Base-by-base conservation (phyloP, 2,329 filamentous ascomycete species). In the Diaporthe caulivora region DNA sequence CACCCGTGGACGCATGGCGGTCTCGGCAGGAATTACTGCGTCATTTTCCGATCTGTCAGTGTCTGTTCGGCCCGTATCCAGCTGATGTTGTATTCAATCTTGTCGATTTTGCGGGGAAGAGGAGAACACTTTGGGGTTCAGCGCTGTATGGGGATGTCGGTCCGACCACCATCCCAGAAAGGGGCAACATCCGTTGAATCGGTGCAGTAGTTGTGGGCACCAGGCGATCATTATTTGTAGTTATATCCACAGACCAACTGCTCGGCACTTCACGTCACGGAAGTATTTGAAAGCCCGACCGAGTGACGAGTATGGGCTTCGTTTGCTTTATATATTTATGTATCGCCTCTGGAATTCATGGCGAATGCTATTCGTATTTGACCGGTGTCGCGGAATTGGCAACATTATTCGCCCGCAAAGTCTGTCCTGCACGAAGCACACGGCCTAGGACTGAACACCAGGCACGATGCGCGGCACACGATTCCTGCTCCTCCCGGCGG, bases 151-250 rank as follows among this genome's bases (percentile, higher is more conserved):
- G 26, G 58, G 60, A 49, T 49, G 34, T n/a, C 42, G 42, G 60
- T 9, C 60, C 60, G 60, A 64, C 44, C 42, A 64, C 26, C 42
- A 64, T 34, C 42, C 60, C 26, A 49, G 60, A 64, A 64, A 49
- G 42, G 60, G 60, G 60, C 49, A 26, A 49, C 42, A 64, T 49
- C 60, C 60, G 60, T 42, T 34, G 42, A 17, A 64, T 64, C 60
- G 60, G 60, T 49, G 42, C 49, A 21, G 60, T 34, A n/a, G 11
- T 17, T 64, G 60, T 64, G 60, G 26, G 17, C 42, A 64, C 60
- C 29, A 47, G 42, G 60, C 60, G 42, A 64, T 64, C 60, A 64
- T 31, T 64, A 34, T 64, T 49, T 64, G 60, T 64, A 64, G 42
- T 49, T 34, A 11, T 64, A 64, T 64, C 42, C 42, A 49, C 42